Evolutionary conservation across 163 green algal species (phyloP), one percentile per base, ranked within the genome.

Genomic region (Coccomyxa subellipsoidea): DNA sequence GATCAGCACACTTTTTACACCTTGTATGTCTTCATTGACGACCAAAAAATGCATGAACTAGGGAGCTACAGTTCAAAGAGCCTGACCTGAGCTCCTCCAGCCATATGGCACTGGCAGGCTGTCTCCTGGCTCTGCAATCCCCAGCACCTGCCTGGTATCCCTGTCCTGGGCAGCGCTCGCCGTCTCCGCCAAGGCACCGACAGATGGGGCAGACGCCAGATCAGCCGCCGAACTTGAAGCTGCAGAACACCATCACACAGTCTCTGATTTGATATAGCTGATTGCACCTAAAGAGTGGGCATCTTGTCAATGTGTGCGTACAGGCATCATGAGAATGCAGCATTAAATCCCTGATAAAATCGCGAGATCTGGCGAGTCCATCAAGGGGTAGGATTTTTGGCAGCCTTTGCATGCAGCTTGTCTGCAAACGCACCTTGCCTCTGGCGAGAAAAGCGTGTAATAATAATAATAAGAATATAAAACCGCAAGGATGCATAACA

Each of bases 91-190:
- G 9, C 27, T 72, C 21, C 81, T 78, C 93, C 93, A 97, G 66
- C 90, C 87, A 47, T 93, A 79, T 0, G 93, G 93, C 80, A 97
- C 85, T 3, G 93, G 88, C 75, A 96, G 71, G 34, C 80, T 80
- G 31, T 85, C 88, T 0, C 93, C 93, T 31, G 93, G 89, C 6
- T 85, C 76, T 7, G 92, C 87, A n/a, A 84, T 35, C 0, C 93
- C 92, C 79, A 96, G 85, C 69, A 92, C 78, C 5, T 71, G 72
- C 23, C 82, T 80, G 15, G 82, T 9, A 4, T 69, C 76, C 0
- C 76, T 34, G 6, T 78, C 40, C 38, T 78, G 31, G 0, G 23
- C 27, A 10, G n/a, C 34, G 12, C 39, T 36, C 7, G 82, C 69
- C 53, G 82, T 40, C 66, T 77, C 80, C 15, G 76, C 66, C 66